A percentile compares a stretch with the other conserved stretches of the same genome.
Evolutionary conservation across 345 rosid species (phyloP).

Genomic region (Lumnitzera racemosa): DNA sequence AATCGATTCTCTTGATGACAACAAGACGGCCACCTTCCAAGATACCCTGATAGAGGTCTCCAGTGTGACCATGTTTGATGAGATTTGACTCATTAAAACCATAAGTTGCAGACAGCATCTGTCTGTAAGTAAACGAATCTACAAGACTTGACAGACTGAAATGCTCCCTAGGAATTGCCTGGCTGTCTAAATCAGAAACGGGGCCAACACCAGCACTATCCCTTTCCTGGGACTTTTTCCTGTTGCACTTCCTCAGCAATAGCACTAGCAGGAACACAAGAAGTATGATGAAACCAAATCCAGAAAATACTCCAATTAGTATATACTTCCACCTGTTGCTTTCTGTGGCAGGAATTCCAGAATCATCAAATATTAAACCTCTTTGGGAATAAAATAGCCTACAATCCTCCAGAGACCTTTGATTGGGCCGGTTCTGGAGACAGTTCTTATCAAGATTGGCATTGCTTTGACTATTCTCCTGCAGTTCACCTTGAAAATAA

Average conservation of each 20-base stretch:
- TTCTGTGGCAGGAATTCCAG: constrained; percentile 23
- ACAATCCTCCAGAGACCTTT: constrained; percentile 45
- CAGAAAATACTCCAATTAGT: constrained; percentile 43
- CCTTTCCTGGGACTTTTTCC: constrained; percentile 25
- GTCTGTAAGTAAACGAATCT: constrained; percentile 56
- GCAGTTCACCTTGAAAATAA: constrained; percentile 67
- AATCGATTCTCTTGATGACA: constrained; percentile 57
- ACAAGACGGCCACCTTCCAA: constrained; percentile 52
- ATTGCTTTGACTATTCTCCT: constrained; percentile 23
- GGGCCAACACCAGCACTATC: constrained; percentile 47
- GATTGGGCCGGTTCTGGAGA: constrained; percentile 35
- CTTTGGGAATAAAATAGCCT: constrained; percentile 35
- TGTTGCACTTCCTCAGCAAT: constrained; percentile 24
- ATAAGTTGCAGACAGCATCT: constrained; percentile 49
- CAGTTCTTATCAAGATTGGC: constrained; percentile 44
- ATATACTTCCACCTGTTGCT: constrained; percentile 33
- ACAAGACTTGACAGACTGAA: constrained; percentile 41
- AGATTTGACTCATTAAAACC: constrained; percentile 52
- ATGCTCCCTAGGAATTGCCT: constrained; percentile 32
- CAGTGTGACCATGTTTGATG: constrained; percentile 82
- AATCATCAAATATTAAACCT: constrained; percentile 40
- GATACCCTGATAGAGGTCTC: constrained; percentile 63
- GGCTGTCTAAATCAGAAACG: constrained; percentile 42
- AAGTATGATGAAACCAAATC: constrained; percentile 34
- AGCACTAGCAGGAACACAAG: constrained; percentile 30